These are phyloP conservation scores for Spiromastix sp. DNA, from an alignment of 2,329 filamentous ascomycete species.

Conservation along the genomic window DNA sequence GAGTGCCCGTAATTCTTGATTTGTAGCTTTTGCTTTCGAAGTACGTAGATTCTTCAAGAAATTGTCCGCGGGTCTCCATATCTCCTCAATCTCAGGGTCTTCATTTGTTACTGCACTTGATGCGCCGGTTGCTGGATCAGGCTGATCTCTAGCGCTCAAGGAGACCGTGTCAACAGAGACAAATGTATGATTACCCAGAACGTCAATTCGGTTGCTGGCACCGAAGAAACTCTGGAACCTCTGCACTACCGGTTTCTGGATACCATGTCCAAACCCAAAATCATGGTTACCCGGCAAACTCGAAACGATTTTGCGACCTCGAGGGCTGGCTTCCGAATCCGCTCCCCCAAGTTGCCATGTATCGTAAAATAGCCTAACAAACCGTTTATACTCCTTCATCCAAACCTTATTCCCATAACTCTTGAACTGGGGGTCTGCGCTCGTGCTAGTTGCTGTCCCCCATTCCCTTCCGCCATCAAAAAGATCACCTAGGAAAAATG, in stretches of 20 bases:
- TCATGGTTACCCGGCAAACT: conserved; percentile 93
- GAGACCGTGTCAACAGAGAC: conserved; percentile 86
- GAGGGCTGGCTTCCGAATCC: conserved; percentile 47
- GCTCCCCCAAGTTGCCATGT: conserved; percentile 52
- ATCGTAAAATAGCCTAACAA: conserved; percentile 73
- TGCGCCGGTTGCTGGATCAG: conserved; percentile 38
- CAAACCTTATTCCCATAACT: conserved; percentile 75
- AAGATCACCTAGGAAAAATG: conserved; percentile 86
- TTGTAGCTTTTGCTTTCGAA: conserved; percentile 57
- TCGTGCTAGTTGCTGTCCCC: conserved; percentile 56
- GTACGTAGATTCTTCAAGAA: conserved; percentile 61
- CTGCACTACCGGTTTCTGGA: conserved; percentile 69
- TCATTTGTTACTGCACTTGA: conserved; percentile 35
- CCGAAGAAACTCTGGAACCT: conserved; percentile 85
- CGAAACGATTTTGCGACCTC: conserved; percentile 67
- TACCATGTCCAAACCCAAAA: conserved; percentile 75
- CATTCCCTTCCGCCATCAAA: conserved; percentile 96
- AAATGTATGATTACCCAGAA: conserved; percentile 91
- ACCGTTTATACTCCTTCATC: conserved; percentile 76
- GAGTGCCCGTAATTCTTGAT: conserved; percentile 56
- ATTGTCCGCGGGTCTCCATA: conserved; percentile 66
- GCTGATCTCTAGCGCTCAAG: conserved; percentile 61
- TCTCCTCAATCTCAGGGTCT: conserved; percentile 44
- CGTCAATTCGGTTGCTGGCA: conserved; percentile 78
- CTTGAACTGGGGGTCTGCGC: conserved; percentile 58